phyloP scores from a whole-genome alignment of 805 yeast genomes.

The Zygoascus bituminiphila region DNA sequence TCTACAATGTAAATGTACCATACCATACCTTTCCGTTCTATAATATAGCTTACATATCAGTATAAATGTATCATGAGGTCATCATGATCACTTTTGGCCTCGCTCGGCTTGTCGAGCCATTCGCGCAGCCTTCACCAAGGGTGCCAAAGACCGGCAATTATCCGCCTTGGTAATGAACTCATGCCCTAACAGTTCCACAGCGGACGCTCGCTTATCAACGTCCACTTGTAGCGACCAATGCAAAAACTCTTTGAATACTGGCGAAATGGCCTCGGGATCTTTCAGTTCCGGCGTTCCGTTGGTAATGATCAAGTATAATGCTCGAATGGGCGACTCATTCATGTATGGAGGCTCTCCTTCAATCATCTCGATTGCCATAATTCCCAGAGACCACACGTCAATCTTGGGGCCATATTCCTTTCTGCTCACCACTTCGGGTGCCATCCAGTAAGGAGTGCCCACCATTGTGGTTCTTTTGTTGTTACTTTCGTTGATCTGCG shows the following conservation, averaged over 20 bases:
- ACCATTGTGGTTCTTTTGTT: slow-evolving; percentile 82
- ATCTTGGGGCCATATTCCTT: slow-evolving; percentile 96
- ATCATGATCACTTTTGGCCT: background rate
- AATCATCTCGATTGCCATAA: slow-evolving; percentile 97
- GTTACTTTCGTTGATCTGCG: slow-evolving; percentile 65
- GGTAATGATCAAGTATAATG: slow-evolving; percentile 87
- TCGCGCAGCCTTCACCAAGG: slow-evolving; percentile 28
- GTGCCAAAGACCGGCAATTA: slow-evolving; percentile 26
- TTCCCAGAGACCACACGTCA: slow-evolving; percentile 96
- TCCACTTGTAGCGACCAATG: slow-evolving; percentile 92
- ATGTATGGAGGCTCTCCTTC: slow-evolving; percentile 98
- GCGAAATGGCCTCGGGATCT: slow-evolving; percentile 59
- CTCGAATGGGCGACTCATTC: slow-evolving; percentile 92
- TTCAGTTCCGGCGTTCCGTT: slow-evolving; percentile 89
- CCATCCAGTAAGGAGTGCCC: slow-evolving; percentile 99
- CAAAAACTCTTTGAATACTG: slow-evolving; percentile 74
- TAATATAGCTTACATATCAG: background rate
- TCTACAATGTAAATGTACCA: too few species aligned
- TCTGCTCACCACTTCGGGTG: slow-evolving; percentile 94
- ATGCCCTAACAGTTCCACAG: slow-evolving; percentile 79
- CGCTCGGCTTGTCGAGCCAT: slow-evolving; percentile 20
- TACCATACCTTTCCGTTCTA: background rate
- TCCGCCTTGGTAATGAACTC: slow-evolving; percentile 37
- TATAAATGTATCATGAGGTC: background rate
- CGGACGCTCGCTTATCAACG: slow-evolving; percentile 81